Conservation (phyloP, 1,284 basidiomycete genomes). For the Heliocybe sulcata region DNA sequence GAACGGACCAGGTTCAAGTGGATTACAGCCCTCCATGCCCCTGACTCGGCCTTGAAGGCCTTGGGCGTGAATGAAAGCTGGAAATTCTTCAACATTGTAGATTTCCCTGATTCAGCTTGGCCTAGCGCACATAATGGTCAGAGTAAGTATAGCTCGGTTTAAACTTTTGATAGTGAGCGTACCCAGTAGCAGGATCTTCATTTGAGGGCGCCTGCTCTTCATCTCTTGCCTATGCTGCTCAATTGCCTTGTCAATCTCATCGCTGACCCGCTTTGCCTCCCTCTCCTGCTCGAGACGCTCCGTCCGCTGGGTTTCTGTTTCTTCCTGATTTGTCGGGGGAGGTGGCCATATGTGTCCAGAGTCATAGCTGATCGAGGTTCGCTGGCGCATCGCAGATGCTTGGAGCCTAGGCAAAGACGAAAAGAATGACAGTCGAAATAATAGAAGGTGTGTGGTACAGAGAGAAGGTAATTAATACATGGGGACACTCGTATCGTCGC, state of each 20-base stretch:
- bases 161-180: conserved; percentile 12
- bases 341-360: conserved; percentile 11
- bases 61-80: conserved; percentile 54
- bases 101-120: conserved; percentile 62
- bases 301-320: conserved; percentile 28
- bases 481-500: neutral
- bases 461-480: neutral
- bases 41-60: conserved; percentile 47
- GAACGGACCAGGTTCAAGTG: conserved; percentile 58
- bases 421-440: neutral
- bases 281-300: conserved; percentile 36
- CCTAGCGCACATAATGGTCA: conserved; percentile 25
- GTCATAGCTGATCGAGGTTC: neutral
- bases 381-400: neutral
- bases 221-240: conserved; percentile 34
- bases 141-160: neutral
- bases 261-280: conserved; percentile 45
- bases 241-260: conserved; percentile 45
- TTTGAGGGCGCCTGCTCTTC: conserved; percentile 27
- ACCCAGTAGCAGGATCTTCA: conserved; percentile 52
- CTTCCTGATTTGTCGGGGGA: conserved; percentile 9
- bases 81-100: conserved; percentile 59
- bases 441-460: neutral
- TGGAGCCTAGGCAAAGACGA: neutral
- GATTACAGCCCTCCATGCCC: conserved; percentile 54